These are phyloP conservation scores for Anthracocystis setariae DNA, from an alignment of 1,284 basidiomycete genomes.

Conservation along the genomic window DNA sequence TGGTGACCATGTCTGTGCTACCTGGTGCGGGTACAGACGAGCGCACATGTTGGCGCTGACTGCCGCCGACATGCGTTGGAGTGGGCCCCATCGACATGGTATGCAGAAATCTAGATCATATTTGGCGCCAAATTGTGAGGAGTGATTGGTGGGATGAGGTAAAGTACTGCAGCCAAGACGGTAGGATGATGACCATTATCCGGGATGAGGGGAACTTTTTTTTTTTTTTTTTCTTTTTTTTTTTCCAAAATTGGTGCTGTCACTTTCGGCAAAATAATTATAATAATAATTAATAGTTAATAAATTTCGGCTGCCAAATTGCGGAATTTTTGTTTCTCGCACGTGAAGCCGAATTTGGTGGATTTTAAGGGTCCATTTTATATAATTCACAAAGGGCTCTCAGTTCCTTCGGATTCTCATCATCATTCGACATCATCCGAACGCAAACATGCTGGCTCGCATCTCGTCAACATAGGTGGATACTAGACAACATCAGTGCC, in stretches of 20 bases:
- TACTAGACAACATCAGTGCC: not conserved
- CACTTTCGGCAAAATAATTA: too few species aligned
- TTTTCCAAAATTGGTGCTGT: not conserved
- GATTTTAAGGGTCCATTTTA: slow-evolving; percentile 2
- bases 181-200: too few species aligned
- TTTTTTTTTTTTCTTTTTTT: too few species aligned
- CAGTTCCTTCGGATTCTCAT: too few species aligned
- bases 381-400: too few species aligned
- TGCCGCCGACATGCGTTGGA: not conserved
- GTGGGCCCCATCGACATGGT: slow-evolving; percentile 8
- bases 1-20: slow-evolving; percentile 1
- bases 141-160: not conserved
- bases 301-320: too few species aligned
- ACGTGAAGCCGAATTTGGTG: not conserved
- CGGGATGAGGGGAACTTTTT: too few species aligned
- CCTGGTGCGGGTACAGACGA: not conserved
- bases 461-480: not conserved
- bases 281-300: too few species aligned
- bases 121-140: not conserved
- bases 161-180: not conserved
- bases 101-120: not conserved
- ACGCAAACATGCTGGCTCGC: not conserved
- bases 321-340: not conserved
- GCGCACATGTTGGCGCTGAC: not conserved
- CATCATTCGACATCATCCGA: not conserved